Evolutionary conservation across 1,284 basidiomycete genomes (phyloP), one percentile per base, ranked within the genome.

Genomic region (Fomitopsis pinicola): DNA sequence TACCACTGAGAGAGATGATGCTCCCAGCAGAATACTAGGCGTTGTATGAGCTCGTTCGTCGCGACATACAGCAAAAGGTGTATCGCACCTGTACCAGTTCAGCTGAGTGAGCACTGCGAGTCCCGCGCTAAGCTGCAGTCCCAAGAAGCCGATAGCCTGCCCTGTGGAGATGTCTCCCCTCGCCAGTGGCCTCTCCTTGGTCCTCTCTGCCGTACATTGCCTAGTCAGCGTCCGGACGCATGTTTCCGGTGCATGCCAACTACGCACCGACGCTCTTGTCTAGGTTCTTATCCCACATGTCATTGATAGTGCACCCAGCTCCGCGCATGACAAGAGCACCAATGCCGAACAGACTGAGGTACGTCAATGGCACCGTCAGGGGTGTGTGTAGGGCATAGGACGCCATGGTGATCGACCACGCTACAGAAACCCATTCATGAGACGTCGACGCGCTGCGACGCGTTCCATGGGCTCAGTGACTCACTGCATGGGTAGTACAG

Each of bases 301-400:
- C 97, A 73, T 99, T 99, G 70, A 99, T 97, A 0, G 95, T 98
- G 73, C 97, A 99, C 5, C 97, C 97, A 6, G 97, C 97, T 7
- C 97, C 95, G 19, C 97, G 88, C 97, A 99, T 99, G 59, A 99
- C 83, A 48, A 98, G 70, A 0, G 97, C 95, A 0, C 97, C 97
- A 3, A 91, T 75, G 1, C 92, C 96, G 70, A 99, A 99, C 0
- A 99, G 80, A 30, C 83, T 78, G 42, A 94, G 78, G 70, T 95
- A 96, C 28, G 84, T 88, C 60, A 93, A 70, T 9, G 93, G 89
- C 0, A 82, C 83, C 5, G 84, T 81, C 46, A 84, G 78, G 0
- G 93, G 89, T 3, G 83, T 75, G 35, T 88, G 80, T 7, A 85
- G 76, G 12, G 90, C 87, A 64, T 94, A 94, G 2, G 92, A 88